Percentiles rank a stretch among this genome's conserved stretches.
phyloP scores from a whole-genome alignment of 805 yeast genomes.

The Candida methanosorbosa region DNA sequence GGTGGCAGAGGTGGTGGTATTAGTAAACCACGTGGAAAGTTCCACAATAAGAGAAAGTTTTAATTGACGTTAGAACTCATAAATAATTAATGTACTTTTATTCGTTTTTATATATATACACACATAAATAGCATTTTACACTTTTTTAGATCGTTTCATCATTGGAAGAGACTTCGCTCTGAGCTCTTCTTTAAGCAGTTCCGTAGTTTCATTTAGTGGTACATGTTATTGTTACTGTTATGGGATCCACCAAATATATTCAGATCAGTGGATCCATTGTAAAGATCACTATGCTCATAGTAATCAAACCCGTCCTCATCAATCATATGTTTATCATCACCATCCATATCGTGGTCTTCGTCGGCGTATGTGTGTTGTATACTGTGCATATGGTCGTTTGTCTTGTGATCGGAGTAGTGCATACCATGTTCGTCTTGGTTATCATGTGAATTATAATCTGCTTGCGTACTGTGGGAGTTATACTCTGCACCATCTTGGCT shows the following conservation, averaged over 20 bases:
- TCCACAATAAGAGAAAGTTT: slow-evolving; percentile 53
- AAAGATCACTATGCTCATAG: slow-evolving; percentile 14
- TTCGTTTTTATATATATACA: too few species aligned
- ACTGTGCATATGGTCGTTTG: too few species aligned
- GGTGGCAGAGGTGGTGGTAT: slow-evolving; percentile 12
- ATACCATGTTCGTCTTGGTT: background rate
- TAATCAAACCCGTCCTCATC: slow-evolving; percentile 10
- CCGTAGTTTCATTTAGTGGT: too few species aligned
- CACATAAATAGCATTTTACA: background rate
- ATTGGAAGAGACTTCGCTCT: too few species aligned
- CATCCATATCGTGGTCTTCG: slow-evolving; percentile 1
- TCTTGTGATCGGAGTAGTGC: background rate
- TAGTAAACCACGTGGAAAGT: slow-evolving; percentile 33
- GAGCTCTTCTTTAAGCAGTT: too few species aligned
- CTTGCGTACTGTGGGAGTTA: background rate
- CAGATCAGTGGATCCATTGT: background rate
- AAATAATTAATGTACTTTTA: background rate
- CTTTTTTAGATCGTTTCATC: too few species aligned
- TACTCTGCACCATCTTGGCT: background rate
- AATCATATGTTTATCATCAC: background rate
- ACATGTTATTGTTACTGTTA: too few species aligned
- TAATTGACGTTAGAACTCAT: too few species aligned
- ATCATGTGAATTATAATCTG: background rate
- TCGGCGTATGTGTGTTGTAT: too few species aligned
- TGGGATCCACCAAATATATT: slow-evolving; percentile 15